phyloP scores from a whole-genome alignment of 129 eudicot species.

The Arctium minus region DNA sequence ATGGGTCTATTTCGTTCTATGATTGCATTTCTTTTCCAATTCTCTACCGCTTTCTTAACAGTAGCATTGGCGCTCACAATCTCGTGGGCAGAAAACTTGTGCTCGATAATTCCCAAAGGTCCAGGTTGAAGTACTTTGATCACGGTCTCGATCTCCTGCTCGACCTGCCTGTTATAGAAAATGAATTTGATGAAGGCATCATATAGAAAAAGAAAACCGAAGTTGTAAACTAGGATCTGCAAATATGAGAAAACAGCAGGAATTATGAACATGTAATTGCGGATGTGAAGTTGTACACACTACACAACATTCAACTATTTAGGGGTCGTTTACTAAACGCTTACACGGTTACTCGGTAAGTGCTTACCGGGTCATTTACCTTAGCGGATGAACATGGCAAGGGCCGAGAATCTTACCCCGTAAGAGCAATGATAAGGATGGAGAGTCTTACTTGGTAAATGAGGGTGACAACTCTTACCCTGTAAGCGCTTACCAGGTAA shows the following conservation, averaged over 20 bases:
- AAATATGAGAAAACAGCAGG: neutral
- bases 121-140: conserved; percentile 84
- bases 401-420: too few relatives aligned
- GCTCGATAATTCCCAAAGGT: conserved; percentile 84
- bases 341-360: too few relatives aligned
- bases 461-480: too few relatives aligned
- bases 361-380: too few relatives aligned
- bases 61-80: conserved; percentile 58
- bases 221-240: neutral
- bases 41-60: conserved; percentile 65
- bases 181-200: neutral
- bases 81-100: conserved; percentile 78
- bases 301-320: too few relatives aligned
- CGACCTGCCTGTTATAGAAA: conserved; percentile 58
- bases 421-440: too few relatives aligned
- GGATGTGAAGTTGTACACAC: neutral
- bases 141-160: conserved; percentile 86
- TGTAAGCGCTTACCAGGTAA: too few relatives aligned
- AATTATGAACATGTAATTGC: neutral
- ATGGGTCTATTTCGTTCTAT: conserved; percentile 55
- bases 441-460: too few relatives aligned
- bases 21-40: conserved; percentile 71
- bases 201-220: neutral
- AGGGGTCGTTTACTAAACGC: too few relatives aligned
- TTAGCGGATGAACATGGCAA: too few relatives aligned